phyloP scores from a whole-genome alignment of 768 basidiomycete genomes.

The Guyanaporus albipodus region DNA sequence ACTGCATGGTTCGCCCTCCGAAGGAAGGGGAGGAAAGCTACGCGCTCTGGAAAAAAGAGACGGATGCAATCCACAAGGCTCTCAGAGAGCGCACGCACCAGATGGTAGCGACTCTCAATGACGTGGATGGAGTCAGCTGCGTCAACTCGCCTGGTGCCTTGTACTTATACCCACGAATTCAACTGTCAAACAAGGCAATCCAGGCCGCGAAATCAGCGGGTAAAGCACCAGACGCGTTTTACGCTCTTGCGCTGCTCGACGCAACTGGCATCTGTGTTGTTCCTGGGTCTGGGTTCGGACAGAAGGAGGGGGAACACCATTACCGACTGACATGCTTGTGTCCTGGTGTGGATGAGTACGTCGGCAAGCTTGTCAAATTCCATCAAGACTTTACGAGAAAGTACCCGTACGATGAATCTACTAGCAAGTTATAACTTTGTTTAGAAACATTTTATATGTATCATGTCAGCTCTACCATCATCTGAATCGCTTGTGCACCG shows the following conservation, averaged over 20 bases:
- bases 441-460: no score
- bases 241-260: constrained; percentile 79
- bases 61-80: constrained; percentile 69
- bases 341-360: constrained; percentile 91
- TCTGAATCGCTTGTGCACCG: constrained; percentile 43
- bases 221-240: constrained; percentile 86
- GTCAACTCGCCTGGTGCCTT: constrained; percentile 88
- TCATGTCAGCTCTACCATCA: constrained; percentile 18
- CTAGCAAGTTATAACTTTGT: no score
- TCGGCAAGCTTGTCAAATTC: constrained; percentile 76
- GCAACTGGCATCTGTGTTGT: constrained; percentile 92
- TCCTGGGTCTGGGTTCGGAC: constrained; percentile 92
- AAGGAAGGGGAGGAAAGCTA: constrained; percentile 72
- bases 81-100: constrained; percentile 63
- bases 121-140: constrained; percentile 84
- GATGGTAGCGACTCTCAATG: constrained; percentile 79
- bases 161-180: constrained; percentile 87
- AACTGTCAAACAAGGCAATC: constrained; percentile 67
- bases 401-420: constrained; percentile 37
- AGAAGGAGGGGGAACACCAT: constrained; percentile 86
- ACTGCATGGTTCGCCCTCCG: constrained; percentile 91
- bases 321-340: constrained; percentile 92
- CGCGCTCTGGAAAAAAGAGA: constrained; percentile 78
- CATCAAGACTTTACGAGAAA: constrained; percentile 56
- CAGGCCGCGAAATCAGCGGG: constrained; percentile 67